Conservation (phyloP, 2,329 filamentous ascomycete genomes). For the Microascus cirrosus region DNA sequence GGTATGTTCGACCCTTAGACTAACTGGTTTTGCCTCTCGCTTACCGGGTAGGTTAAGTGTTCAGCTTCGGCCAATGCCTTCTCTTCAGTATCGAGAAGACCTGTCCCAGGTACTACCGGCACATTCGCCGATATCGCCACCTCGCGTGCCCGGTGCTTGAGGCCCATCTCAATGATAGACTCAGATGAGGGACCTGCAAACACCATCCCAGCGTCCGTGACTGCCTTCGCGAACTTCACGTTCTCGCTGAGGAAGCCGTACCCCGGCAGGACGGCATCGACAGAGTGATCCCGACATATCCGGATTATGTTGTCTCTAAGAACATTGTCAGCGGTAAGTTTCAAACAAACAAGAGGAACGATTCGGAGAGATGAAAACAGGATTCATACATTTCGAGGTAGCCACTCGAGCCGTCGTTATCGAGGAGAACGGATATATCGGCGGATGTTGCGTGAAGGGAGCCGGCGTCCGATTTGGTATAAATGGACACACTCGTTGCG, state of each 20-base stretch:
- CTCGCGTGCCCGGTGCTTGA: constrained; percentile 11
- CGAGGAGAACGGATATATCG: neutral
- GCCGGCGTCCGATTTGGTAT: constrained; percentile 13
- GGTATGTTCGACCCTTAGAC: neutral
- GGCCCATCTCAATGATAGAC: constrained; percentile 23
- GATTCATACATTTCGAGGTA: neutral
- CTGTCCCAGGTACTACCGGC: neutral
- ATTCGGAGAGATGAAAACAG: neutral
- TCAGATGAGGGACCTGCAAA: constrained; percentile 48
- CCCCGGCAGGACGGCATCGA: constrained; percentile 19
- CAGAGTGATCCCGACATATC: neutral
- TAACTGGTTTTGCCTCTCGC: neutral
- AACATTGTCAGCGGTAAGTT: neutral
- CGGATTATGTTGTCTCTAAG: neutral
- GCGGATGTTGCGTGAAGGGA: neutral
- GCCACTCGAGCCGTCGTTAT: neutral
- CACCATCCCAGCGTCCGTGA: constrained; percentile 39
- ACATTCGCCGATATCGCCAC: neutral
- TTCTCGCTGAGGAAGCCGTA: constrained; percentile 60
- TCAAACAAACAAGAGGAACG: neutral
- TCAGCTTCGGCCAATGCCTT: neutral
- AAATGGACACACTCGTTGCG: constrained; percentile 42
- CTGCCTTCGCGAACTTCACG: constrained; percentile 43
- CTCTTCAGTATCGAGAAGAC: constrained; percentile 14
- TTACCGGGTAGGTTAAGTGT: neutral